A percentile compares a stretch with the other conserved stretches of the same genome.
Evolutionary conservation across 805 yeast species (phyloP).

Genomic region (Candida awuae): DNA sequence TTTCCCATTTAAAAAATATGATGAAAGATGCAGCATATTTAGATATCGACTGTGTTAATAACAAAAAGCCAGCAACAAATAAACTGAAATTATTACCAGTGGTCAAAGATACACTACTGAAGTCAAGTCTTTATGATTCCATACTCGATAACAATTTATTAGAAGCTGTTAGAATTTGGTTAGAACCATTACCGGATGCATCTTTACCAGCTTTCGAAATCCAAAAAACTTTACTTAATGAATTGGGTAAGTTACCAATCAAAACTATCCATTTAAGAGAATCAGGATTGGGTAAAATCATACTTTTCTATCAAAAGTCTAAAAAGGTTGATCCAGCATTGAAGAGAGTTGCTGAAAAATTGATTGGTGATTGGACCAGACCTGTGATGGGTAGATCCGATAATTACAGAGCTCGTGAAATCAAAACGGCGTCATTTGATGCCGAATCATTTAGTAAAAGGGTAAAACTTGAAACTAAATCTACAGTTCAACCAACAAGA

Average conservation of each 20-base stretch:
- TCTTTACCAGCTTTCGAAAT: slow-evolving; percentile 96
- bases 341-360: slow-evolving; percentile 80
- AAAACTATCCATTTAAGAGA: slow-evolving; percentile 94
- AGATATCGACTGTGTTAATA: slow-evolving; percentile 51
- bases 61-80: slow-evolving; percentile 62
- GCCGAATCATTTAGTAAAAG: slow-evolving; percentile 42
- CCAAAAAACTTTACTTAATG: slow-evolving; percentile 75
- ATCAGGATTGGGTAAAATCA: slow-evolving; percentile 87
- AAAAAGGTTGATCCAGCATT: slow-evolving; percentile 81
- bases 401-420: slow-evolving; percentile 80
- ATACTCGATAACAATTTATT: slow-evolving; percentile 88
- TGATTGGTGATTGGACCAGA: slow-evolving; percentile 96
- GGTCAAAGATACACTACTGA: slow-evolving; percentile 67
- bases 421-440: slow-evolving; percentile 63
- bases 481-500: slow-evolving; percentile 26
- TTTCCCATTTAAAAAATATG: slow-evolving; percentile 70
- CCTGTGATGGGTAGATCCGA: slow-evolving; percentile 95
- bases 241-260: slow-evolving; percentile 74
- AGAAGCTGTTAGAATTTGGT: slow-evolving; percentile 92
- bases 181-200: slow-evolving; percentile 97
- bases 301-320: slow-evolving; percentile 86
- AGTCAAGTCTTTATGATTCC: slow-evolving; percentile 83
- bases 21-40: slow-evolving; percentile 84
- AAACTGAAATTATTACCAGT: slow-evolving; percentile 74
- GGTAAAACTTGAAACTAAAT: slow-evolving; percentile 25